A percentile compares a stretch with the other conserved stretches of the same genome.
Conservation (phyloP, 371 early-diverging fungal genomes). For the Mortierella sp. region DNA sequence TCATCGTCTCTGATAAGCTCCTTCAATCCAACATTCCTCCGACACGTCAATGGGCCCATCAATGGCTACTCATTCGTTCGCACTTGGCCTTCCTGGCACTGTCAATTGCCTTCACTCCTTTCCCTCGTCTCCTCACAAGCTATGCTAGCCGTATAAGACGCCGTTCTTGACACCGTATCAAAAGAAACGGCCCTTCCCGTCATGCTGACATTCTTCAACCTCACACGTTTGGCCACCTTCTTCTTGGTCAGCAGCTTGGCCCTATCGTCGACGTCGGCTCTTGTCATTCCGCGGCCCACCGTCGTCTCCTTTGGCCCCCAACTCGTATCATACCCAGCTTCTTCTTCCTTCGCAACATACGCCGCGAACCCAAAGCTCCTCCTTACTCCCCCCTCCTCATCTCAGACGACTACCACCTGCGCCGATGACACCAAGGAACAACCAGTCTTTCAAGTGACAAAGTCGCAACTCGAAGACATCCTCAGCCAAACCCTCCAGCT, state of each 20-base stretch:
- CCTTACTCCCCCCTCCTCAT: no score
- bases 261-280: no score
- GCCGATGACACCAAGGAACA: not conserved
- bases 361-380: not conserved
- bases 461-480: slow-evolving; percentile 18
- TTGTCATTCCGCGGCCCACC: no score
- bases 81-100: no score
- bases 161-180: no score
- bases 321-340: not conserved
- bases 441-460: slow-evolving; percentile 3
- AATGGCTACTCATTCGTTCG: not conserved
- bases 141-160: no score
- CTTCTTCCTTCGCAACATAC: not conserved
- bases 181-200: no score
- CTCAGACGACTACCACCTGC: not conserved
- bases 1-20: not conserved
- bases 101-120: not conserved
- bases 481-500: slow-evolving; percentile 13
- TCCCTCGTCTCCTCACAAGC: no score
- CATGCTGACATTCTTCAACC: no score
- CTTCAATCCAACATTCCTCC: not conserved
- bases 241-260: no score
- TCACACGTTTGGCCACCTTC: no score
- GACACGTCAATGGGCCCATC: not conserved
- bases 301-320: no score